A percentile compares a stretch with the other conserved stretches of the same genome.
phyloP scores from a whole-genome alignment of 768 basidiomycete genomes.

The Termitomyces sp. region DNA sequence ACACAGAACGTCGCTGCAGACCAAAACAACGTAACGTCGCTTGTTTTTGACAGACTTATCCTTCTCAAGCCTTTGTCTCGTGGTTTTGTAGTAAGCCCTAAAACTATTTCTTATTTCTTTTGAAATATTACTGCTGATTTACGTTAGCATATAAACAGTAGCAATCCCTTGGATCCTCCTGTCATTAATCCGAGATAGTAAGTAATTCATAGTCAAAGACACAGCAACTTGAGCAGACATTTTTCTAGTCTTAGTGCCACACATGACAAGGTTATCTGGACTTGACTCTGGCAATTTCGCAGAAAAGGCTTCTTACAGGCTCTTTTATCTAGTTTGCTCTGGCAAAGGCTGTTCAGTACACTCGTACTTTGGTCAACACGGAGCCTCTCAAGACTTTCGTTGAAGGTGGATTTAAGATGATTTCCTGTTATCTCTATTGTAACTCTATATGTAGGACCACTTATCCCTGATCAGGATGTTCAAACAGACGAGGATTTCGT shows the following conservation, averaged over 20 bases:
- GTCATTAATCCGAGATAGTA: constrained; percentile 11
- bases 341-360: constrained; percentile 12
- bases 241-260: constrained; percentile 1
- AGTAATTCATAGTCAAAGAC: background rate
- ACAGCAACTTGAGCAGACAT: background rate
- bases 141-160: constrained; percentile 10
- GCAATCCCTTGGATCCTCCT: constrained; percentile 8
- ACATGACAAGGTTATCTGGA: constrained; percentile 8
- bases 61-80: constrained; percentile 11
- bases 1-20: constrained; percentile 7
- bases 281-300: background rate
- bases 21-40: constrained; percentile 2
- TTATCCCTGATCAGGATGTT: background rate
- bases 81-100: constrained; percentile 7
- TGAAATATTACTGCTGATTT: background rate
- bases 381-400: constrained; percentile 9
- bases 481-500: constrained; percentile 11
- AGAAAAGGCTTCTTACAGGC: background rate
- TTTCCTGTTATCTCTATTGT: background rate
- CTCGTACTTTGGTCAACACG: constrained; percentile 5
- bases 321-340: constrained; percentile 5
- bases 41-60: constrained; percentile 8
- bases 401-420: background rate
- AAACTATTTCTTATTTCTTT: background rate
- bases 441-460: background rate